Percentiles rank a stretch among this genome's conserved stretches.
Evolutionary conservation across 1,284 basidiomycete species (phyloP).

Genomic region (Pseudozyma tsukubaensis): DNA sequence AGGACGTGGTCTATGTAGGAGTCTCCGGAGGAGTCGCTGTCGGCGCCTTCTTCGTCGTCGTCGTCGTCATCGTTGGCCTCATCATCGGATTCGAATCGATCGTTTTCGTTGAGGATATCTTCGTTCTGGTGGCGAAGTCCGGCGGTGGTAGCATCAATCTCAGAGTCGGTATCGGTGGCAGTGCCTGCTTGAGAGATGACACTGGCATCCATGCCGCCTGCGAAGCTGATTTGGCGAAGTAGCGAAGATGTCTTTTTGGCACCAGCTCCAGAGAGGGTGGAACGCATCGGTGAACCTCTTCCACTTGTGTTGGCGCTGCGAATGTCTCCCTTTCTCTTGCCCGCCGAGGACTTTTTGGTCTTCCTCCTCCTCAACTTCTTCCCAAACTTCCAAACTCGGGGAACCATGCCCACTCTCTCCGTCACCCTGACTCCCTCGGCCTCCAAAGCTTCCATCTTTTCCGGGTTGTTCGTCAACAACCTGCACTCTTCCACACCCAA

Average conservation of each 20-base stretch:
- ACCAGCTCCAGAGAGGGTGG: not conserved
- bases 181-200: constrained; percentile 45
- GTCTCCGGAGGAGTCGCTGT: constrained; percentile 50
- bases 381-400: constrained; percentile 80
- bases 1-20: constrained; percentile 69
- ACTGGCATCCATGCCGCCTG: constrained; percentile 30
- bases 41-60: constrained; percentile 28
- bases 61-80: constrained; percentile 16
- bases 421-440: constrained; percentile 83
- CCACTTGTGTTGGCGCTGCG: not conserved
- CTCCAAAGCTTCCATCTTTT: constrained; percentile 89
- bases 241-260: constrained; percentile 18
- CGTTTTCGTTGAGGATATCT: constrained; percentile 22
- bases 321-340: constrained; percentile 6
- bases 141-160: constrained; percentile 21
- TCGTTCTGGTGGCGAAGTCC: constrained; percentile 29
- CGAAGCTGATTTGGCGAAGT: constrained; percentile 17
- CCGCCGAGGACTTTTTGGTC: constrained; percentile 15
- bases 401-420: constrained; percentile 93
- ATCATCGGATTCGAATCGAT: constrained; percentile 19
- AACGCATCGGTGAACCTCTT: not conserved
- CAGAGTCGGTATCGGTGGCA: constrained; percentile 12
- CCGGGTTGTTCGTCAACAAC: constrained; percentile 96
- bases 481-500: constrained; percentile 79
- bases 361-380: constrained; percentile 20